Conservation (phyloP, 805 yeast species). For the Wickerhamomyces bovis region DNA sequence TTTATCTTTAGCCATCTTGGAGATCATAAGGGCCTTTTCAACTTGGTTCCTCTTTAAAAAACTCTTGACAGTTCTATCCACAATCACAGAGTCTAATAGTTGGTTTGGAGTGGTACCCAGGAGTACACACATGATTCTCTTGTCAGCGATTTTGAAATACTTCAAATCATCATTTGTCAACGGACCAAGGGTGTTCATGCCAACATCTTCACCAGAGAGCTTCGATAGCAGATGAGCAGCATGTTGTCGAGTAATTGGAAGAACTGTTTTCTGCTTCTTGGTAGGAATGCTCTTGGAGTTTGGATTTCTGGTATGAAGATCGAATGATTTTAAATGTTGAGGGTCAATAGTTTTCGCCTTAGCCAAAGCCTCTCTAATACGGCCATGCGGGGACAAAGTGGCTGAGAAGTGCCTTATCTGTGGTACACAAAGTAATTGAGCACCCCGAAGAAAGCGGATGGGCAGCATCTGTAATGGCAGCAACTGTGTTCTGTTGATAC, state of each 20-base stretch:
- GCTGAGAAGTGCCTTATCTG: slow-evolving; percentile 1
- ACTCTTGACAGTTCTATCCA: slow-evolving; percentile 47
- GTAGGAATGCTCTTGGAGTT: not conserved
- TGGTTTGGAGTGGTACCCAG: slow-evolving; percentile 56
- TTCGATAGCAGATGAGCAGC: slow-evolving; percentile 20
- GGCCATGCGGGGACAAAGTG: not conserved
- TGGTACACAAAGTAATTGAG: not conserved
- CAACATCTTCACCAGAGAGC: slow-evolving; percentile 17
- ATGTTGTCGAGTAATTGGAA: slow-evolving; percentile 18
- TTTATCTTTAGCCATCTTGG: slow-evolving; percentile 42
- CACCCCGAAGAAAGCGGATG: not conserved
- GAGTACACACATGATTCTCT: slow-evolving; percentile 43
- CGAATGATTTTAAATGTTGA: slow-evolving; percentile 4
- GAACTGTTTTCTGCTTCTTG: not conserved
- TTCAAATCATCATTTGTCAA: slow-evolving; percentile 28
- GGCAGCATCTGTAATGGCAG: not conserved
- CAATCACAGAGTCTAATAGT: slow-evolving; percentile 49
- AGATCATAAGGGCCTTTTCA: slow-evolving; percentile 48
- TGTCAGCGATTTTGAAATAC: slow-evolving; percentile 31
- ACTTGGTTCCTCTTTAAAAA: slow-evolving; percentile 44
- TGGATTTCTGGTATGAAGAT: not conserved
- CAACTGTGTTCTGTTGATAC: not conserved
- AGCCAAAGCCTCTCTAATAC: slow-evolving; percentile 5
- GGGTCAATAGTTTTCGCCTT: slow-evolving; percentile 4
- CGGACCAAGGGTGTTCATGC: slow-evolving; percentile 29